These are phyloP conservation scores for Calonectria leucothoes DNA, from an alignment of 2,329 filamentous ascomycete genomes.

Conservation along the genomic window DNA sequence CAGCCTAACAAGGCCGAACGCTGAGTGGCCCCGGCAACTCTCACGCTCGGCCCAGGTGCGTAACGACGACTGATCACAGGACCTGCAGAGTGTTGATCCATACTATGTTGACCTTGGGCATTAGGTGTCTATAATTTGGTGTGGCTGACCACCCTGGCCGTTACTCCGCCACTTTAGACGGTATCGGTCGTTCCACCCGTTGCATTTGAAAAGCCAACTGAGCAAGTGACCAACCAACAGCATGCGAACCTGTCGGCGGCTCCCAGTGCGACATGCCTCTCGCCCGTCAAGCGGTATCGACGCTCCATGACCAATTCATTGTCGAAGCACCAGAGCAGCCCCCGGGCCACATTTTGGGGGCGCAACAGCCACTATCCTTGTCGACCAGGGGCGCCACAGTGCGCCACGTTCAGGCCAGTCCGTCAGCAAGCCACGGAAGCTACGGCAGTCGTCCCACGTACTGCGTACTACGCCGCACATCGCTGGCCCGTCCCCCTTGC, in stretches of 20 bases:
- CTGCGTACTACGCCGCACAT: constrained; percentile 1
- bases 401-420: constrained; percentile 36
- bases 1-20: neutral
- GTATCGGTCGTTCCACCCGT: constrained; percentile 7
- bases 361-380: constrained; percentile 14
- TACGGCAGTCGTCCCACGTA: constrained; percentile 21
- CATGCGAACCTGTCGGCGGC: constrained; percentile 6
- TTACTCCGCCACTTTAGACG: constrained; percentile 17
- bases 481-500: neutral
- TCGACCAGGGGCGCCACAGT: constrained; percentile 32
- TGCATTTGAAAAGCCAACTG: neutral
- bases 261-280: constrained; percentile 1
- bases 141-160: constrained; percentile 22
- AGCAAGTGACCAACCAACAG: neutral
- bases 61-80: constrained; percentile 8
- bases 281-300: neutral
- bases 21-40: constrained; percentile 12
- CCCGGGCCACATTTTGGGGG: neutral
- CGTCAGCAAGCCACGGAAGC: constrained; percentile 29
- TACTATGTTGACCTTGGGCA: neutral
- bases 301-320: neutral
- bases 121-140: constrained; percentile 5
- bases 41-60: neutral
- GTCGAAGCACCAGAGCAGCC: constrained; percentile 7
- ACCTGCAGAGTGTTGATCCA: constrained; percentile 5